Base-by-base conservation (phyloP, 495 filamentous ascomycete species). In the Echria macrotheca region DNA sequence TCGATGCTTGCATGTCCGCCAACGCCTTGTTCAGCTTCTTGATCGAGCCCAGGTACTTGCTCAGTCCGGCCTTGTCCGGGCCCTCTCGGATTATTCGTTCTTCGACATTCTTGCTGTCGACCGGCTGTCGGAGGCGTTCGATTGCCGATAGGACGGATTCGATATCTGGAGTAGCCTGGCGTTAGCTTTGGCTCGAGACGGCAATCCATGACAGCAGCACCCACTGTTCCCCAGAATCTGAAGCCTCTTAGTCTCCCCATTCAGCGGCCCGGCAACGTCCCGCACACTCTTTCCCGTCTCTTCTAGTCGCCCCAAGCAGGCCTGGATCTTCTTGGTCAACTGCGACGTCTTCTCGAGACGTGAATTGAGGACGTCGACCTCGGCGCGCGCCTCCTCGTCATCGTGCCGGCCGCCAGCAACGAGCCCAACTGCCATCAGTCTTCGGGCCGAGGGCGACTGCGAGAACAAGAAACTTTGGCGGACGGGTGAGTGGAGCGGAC, bases 291-390 rank as follows among this genome's bases (percentile, higher is more conserved):
- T 87, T 15, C 89, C 93, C 40, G 86, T 89, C 24, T 83, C 82
- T 53, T 96, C 88, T 10, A 99, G 70, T 56, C 91, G 80, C 24
- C 82, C 81, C 44, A 96, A 75, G 22, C 89, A 94, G 15, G 86
- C 83, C 65, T 90, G 81, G 54, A 99, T 96, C 73, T 94, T 96
- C 69, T 90, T 95, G 24, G 87, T 95, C 58, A 97, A 78, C 48
- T 82, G 78, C 2, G 73, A 69, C 26, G 80, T 83, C 66, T 82
- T 82, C 44, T 79, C 78, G 24, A 84, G 68, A 41, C 79, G 73
- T 37, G 80, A 81, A 44, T 82, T 81, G 24, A 84, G 69, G 35
- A 84, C 80, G 55, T 84, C 80, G 35, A 84, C 80, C 60, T 84
- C 80, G 42, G 80, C 80, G 29, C 79, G 74, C 28, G 79, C 76